Evolutionary conservation across 768 basidiomycete species (phyloP).

Genomic region (Termitomyces sp.): DNA sequence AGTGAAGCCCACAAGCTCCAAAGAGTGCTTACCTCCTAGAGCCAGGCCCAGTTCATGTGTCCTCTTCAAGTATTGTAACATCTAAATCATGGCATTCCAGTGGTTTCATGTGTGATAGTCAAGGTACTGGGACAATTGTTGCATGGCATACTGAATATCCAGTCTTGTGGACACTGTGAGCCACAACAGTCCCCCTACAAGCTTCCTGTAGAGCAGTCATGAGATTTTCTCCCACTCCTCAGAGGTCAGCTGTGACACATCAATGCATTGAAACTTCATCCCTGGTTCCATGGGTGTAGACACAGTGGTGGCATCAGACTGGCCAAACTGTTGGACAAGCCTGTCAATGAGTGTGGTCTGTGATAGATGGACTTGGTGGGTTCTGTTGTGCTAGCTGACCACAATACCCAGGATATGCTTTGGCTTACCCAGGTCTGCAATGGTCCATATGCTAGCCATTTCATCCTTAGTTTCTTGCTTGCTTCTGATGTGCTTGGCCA

Average conservation of each 20-base stretch:
- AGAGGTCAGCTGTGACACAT: background rate
- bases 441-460: background rate
- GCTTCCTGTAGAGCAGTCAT: background rate
- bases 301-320: too few relatives aligned
- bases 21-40: too few relatives aligned
- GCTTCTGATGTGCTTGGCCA: background rate
- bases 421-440: background rate
- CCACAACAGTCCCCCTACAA: background rate
- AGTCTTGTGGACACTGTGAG: background rate
- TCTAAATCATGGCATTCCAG: background rate
- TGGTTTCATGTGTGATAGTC: background rate
- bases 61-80: too few relatives aligned
- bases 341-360: background rate
- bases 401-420: background rate
- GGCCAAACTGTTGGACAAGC: background rate
- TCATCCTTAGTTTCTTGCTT: background rate
- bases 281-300: too few relatives aligned
- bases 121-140: background rate
- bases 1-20: too few relatives aligned
- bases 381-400: background rate
- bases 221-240: background rate
- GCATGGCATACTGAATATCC: background rate
- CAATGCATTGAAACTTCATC: background rate
- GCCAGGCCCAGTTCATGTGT: too few relatives aligned
- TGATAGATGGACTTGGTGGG: background rate